These are phyloP conservation scores for Gymnopilus dilepis DNA, from an alignment of 768 basidiomycete species.

Conservation along the genomic window DNA sequence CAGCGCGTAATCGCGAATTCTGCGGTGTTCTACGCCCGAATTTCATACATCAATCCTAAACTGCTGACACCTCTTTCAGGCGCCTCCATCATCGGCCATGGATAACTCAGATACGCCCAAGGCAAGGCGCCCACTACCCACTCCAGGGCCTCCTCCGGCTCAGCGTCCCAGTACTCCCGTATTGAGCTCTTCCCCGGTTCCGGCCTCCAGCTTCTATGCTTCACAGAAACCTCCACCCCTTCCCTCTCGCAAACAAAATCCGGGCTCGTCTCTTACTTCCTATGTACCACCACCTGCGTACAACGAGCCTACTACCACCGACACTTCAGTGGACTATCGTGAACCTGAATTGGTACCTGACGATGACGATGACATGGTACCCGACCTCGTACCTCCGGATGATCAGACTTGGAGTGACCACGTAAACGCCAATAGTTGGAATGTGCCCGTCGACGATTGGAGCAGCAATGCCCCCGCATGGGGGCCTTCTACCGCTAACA, in stretches of 20 bases:
- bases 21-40: background rate
- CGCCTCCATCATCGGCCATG: conserved; percentile 36
- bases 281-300: conserved; percentile 48
- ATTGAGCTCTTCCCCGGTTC: conserved; percentile 34
- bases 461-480: conserved; percentile 13
- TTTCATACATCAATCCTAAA: background rate
- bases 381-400: conserved; percentile 46
- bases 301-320: conserved; percentile 29
- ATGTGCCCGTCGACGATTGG: background rate
- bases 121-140: conserved; percentile 52
- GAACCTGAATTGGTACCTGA: conserved; percentile 62
- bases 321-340: conserved; percentile 45
- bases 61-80: background rate
- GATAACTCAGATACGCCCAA: conserved; percentile 52
- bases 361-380: conserved; percentile 39
- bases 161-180: conserved; percentile 50
- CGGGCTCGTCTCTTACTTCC: conserved; percentile 51
- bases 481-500: conserved; percentile 15
- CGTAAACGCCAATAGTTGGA: conserved; percentile 24
- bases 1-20: background rate
- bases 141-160: conserved; percentile 41
- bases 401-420: conserved; percentile 26
- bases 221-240: conserved; percentile 39
- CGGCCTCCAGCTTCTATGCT: conserved; percentile 45
- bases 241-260: conserved; percentile 42